Evolutionary conservation across 352 stramenopile species (phyloP), one percentile per base, ranked within the genome.

Genomic region (Pythium rhizo-oryzae): DNA sequence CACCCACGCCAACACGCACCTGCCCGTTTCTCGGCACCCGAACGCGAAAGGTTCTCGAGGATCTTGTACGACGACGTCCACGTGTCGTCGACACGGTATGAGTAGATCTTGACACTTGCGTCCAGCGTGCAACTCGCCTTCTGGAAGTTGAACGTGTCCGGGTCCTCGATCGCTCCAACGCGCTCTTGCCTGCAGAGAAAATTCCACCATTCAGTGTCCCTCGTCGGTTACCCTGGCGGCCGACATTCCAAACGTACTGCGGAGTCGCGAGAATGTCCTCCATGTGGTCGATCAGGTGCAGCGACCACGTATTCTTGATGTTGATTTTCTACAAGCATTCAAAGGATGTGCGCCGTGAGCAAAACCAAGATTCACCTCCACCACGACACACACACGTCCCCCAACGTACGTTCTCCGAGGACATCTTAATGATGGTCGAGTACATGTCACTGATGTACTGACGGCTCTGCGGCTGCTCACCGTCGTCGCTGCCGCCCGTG

Each of bases 31-130:
- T 87, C 78, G 33, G 87, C 64, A 30, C 69, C 86, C 6, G 74
- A 90, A 51, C 96, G 84, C 49, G 97, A 99, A 18, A 99, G 79
- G 72, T 98, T 99, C 58, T 98, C 97, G n/a, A 99, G 70, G 18
- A 99, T 97, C 62, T 98, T 98, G 77, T 98, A 99, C 52, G 92
- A 98, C 53, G 92, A 98, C 43, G 97, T 92, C 84, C 97, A 98
- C 53, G 98, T 98, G 74, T 99, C 97, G 71, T 99, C 97, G 35
- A 99, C 97, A 60, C 97, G 93, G 75, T 99, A 98, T 41, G 94
- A 98, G 78, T 99, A 99, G 67, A 99, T 99, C 78, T 99, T 99
- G 25, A 99, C 96, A 69, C 90, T 98, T 2, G 97, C 97, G 73
- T 99, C 97, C n/a, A 99, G 72, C 19, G 97, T 99, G 75, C 97